Conservation (phyloP, 345 rosid species). For the Atalantia buxifolia region DNA sequence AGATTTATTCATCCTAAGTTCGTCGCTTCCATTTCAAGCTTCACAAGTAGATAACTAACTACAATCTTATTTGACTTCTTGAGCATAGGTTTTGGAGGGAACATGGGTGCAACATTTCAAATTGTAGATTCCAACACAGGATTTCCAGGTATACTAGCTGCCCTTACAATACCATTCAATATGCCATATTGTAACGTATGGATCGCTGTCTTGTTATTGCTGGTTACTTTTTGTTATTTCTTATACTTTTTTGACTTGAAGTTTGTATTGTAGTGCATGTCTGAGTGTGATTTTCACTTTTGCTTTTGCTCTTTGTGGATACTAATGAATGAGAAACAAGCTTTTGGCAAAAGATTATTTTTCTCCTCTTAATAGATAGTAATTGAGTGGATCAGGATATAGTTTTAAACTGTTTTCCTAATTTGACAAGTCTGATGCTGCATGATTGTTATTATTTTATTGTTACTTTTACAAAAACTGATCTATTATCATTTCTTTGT, state of each 20-base stretch:
- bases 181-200: neutral
- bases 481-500: neutral
- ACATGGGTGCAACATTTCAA: neutral
- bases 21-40: neutral
- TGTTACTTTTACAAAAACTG: neutral
- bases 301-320: neutral
- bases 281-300: neutral
- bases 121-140: neutral
- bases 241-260: neutral
- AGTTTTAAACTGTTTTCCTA: neutral
- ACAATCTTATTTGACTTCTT: neutral
- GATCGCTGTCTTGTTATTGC: neutral
- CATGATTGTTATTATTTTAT: neutral
- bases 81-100: conserved; percentile 5
- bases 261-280: neutral
- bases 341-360: neutral
- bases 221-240: neutral
- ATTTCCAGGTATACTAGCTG: conserved; percentile 9
- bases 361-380: neutral
- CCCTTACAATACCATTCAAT: conserved; percentile 1
- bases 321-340: neutral
- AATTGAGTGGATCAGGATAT: neutral
- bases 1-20: neutral
- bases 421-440: neutral
- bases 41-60: neutral